A percentile compares a stretch with the other conserved stretches of the same genome.
Conservation (phyloP, 768 basidiomycete genomes). For the Cystoderma amianthinum region DNA sequence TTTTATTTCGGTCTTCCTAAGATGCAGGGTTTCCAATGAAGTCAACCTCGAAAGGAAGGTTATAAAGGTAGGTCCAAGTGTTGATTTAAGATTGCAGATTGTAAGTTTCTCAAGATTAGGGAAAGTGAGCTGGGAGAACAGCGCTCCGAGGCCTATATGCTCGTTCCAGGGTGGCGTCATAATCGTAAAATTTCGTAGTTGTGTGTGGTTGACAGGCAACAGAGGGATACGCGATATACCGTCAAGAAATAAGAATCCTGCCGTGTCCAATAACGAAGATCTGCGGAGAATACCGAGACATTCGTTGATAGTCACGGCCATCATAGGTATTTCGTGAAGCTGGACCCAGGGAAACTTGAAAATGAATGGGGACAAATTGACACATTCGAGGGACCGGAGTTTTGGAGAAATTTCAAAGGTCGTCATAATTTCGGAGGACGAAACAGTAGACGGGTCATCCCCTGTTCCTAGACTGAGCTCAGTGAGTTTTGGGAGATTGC, state of each 20-base stretch:
- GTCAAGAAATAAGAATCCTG: conserved; percentile 20
- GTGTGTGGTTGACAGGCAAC: conserved; percentile 18
- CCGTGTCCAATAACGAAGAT: conserved; percentile 16
- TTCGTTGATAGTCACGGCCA: conserved; percentile 23
- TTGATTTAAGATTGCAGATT: conserved; percentile 29
- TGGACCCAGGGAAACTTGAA: conserved; percentile 27
- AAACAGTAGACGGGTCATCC: conserved; percentile 13
- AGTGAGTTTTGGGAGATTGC: conserved; percentile 20
- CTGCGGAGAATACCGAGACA: conserved; percentile 21
- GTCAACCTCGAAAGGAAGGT: conserved; percentile 25
- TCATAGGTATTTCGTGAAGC: conserved; percentile 21
- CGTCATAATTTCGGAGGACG: conserved; percentile 10
- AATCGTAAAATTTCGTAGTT: conserved; percentile 26
- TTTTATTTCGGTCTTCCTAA: conserved; percentile 27
- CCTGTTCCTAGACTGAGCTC: conserved; percentile 24
- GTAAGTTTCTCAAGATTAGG: conserved; percentile 27
- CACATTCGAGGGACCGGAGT: conserved; percentile 23
- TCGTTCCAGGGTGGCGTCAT: conserved; percentile 29
- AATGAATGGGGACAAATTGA: conserved; percentile 24
- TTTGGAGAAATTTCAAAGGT: conserved; percentile 23
- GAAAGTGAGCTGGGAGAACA: conserved; percentile 26
- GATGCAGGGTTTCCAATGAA: conserved; percentile 25
- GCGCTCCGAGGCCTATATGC: conserved; percentile 21
- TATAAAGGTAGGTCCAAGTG: conserved; percentile 22
- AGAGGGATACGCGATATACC: conserved; percentile 3